Conservation (phyloP, 768 basidiomycete species). For the Cystobasidium ongulense region DNA sequence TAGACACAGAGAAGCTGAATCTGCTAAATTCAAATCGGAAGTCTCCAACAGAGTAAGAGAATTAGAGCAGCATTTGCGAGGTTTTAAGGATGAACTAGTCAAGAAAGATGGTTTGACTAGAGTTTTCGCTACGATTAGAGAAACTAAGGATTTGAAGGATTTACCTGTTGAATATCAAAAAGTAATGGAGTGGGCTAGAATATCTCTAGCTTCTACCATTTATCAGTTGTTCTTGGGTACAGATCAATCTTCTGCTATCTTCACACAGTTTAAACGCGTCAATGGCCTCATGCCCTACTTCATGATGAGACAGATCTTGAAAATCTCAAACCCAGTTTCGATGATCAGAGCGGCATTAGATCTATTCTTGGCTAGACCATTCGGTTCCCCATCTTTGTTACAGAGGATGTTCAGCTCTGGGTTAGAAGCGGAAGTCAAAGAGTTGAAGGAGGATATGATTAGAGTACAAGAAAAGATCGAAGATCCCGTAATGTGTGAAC, state of each 20-base stretch:
- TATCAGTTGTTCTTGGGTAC: conserved; percentile 91
- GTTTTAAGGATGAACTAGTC: conserved; percentile 88
- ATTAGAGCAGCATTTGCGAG: conserved; percentile 69
- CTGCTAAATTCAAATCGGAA: conserved; percentile 74
- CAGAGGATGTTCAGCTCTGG: conserved; percentile 96
- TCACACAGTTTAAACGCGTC: conserved; percentile 77
- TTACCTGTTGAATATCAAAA: conserved; percentile 78
- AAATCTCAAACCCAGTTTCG: conserved; percentile 85
- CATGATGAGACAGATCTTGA: conserved; percentile 80
- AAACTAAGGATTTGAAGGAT: conserved; percentile 64
- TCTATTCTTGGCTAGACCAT: conserved; percentile 91
- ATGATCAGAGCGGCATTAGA: conserved; percentile 92
- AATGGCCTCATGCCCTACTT: conserved; percentile 98
- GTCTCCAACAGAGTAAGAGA: conserved; percentile 78
- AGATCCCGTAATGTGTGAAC: conserved; percentile 76
- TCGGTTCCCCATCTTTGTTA: conserved; percentile 81
- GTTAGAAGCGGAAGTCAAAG: conserved; percentile 76
- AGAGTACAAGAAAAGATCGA: conserved; percentile 80
- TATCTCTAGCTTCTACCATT: conserved; percentile 94
- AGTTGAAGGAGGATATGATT: conserved; percentile 76
- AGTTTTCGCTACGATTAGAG: conserved; percentile 80
- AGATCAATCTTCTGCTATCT: conserved; percentile 81
- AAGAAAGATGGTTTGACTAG: conserved; percentile 66
- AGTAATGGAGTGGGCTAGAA: conserved; percentile 91
- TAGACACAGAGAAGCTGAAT: conserved; percentile 72